Evolutionary conservation across 257 asterid genomes (phyloP).

Genomic region (Parsonsia alboflavescens): DNA sequence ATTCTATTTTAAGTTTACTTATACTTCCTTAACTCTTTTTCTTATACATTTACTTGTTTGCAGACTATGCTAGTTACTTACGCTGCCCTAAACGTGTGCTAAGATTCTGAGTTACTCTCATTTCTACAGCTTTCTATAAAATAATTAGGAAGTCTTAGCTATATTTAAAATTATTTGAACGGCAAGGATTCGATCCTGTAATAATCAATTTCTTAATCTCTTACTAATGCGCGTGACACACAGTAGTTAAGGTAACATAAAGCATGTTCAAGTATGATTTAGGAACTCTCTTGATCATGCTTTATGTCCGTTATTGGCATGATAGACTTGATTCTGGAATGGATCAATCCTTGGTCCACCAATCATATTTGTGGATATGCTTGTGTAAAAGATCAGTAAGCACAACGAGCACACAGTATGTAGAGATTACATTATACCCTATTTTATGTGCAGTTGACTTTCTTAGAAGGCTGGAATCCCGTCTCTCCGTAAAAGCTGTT

Average conservation of each 20-base stretch:
- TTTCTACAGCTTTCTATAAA: neutral
- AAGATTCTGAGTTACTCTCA: neutral
- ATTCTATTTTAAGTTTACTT: neutral
- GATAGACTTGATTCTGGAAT: neutral
- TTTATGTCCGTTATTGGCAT: neutral
- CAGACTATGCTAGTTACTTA: neutral
- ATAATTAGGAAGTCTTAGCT: neutral
- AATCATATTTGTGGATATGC: neutral
- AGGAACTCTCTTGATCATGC: neutral
- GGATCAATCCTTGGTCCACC: neutral
- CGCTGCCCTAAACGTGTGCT: neutral
- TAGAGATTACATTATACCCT: neutral
- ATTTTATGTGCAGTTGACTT: neutral
- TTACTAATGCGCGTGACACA: neutral
- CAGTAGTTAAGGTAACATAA: neutral
- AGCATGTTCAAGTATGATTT: neutral
- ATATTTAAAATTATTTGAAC: neutral
- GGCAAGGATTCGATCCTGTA: neutral
- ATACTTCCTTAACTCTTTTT: neutral
- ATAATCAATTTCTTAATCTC: neutral
- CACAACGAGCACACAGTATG: neutral
- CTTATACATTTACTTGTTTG: neutral
- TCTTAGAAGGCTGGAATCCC: neutral
- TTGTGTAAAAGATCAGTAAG: neutral
- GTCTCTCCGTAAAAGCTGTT: neutral